Percentiles rank a stretch among this genome's conserved stretches.
phyloP scores from a whole-genome alignment of 2,329 filamentous ascomycete species.

The Penicillium sp. region DNA sequence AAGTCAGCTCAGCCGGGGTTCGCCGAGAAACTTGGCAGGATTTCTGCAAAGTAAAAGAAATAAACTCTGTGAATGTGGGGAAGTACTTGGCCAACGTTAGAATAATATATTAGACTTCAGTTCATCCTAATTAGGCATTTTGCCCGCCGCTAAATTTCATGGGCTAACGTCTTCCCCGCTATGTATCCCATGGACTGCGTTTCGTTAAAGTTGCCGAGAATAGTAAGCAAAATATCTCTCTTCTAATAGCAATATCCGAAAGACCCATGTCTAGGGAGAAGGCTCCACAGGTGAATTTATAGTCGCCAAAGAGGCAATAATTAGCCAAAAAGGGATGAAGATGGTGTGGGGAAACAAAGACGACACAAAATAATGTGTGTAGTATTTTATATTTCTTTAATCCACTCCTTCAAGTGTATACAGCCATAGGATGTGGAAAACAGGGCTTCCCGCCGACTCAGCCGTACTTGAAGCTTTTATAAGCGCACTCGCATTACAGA shows the following conservation, averaged over 20 bases:
- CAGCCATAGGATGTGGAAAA: too few relatives aligned
- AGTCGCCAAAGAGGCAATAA: background rate
- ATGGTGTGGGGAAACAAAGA: background rate
- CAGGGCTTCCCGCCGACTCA: too few relatives aligned
- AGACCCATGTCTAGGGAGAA: background rate
- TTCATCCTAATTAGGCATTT: background rate
- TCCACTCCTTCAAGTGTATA: too few relatives aligned
- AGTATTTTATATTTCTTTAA: too few relatives aligned
- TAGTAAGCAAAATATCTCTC: background rate
- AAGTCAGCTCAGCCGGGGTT: background rate
- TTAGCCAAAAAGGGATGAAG: background rate
- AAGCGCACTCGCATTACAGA: too few relatives aligned
- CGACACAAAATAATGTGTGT: background rate
- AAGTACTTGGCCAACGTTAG: background rate
- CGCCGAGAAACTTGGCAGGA: background rate
- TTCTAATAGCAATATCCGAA: too few relatives aligned
- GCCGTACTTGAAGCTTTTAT: too few relatives aligned
- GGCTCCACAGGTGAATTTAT: background rate
- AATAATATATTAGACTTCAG: conserved; percentile 1
- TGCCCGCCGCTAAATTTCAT: background rate
- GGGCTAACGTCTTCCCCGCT: background rate
- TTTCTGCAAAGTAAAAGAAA: background rate
- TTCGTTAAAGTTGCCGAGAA: too few relatives aligned
- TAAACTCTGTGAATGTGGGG: background rate
- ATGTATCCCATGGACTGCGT: background rate